Evolutionary conservation across 495 filamentous ascomycete species (phyloP).

Genomic region (Daldinia concentrica): DNA sequence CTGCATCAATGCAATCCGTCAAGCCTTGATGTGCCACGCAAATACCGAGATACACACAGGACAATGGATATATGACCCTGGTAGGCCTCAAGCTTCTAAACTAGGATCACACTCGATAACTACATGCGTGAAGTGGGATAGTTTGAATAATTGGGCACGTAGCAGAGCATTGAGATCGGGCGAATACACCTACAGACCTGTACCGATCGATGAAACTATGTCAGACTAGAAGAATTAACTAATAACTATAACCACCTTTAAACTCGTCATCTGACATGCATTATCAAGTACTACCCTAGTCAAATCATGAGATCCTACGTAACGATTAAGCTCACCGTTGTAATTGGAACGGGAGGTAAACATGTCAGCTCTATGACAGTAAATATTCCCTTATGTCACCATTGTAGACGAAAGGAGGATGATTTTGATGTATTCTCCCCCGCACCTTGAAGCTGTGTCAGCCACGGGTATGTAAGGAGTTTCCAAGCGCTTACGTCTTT

Average conservation of each 20-base stretch:
- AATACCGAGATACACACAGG: constrained; percentile 42
- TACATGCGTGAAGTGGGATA: constrained; percentile 44
- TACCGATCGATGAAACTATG: constrained; percentile 2
- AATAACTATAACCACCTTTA: neutral
- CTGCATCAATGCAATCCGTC: constrained; percentile 50
- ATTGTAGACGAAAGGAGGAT: neutral
- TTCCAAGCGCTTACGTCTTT: constrained; percentile 2
- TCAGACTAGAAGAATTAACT: neutral
- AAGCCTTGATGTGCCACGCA: constrained; percentile 50
- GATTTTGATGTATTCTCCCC: neutral
- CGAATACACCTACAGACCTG: constrained; percentile 31
- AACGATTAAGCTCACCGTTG: neutral
- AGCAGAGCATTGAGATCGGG: constrained; percentile 33
- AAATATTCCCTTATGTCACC: neutral
- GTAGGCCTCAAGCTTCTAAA: constrained; percentile 11
- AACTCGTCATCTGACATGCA: neutral
- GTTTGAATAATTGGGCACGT: constrained; percentile 40
- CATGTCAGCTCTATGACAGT: neutral
- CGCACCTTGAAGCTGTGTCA: constrained; percentile 1
- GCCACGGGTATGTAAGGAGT: constrained; percentile 3
- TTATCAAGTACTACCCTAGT: neutral
- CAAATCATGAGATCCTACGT: neutral
- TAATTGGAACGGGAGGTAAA: neutral
- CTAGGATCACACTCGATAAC: constrained; percentile 26
- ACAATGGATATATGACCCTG: constrained; percentile 31